phyloP scores from a whole-genome alignment of 148 eudicot species.

The Fagopyrum tataricum region DNA sequence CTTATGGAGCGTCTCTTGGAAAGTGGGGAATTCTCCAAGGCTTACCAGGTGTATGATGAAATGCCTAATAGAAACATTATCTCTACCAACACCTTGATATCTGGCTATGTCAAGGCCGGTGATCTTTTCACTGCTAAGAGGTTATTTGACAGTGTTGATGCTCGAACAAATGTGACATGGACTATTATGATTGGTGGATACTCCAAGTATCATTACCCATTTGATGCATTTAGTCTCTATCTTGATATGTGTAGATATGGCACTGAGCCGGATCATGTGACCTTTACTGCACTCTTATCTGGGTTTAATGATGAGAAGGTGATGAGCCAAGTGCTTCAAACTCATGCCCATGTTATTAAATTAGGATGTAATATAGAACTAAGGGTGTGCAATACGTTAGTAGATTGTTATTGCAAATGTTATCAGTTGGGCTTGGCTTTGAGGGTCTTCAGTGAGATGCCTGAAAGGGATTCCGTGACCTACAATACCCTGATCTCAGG shows the following conservation, averaged over 20 bases:
- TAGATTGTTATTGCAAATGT: conserved; percentile 70
- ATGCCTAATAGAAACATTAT: conserved; percentile 49
- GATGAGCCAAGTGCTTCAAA: conserved; percentile 33
- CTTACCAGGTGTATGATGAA: conserved; percentile 54
- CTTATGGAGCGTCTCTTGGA: conserved; percentile 27
- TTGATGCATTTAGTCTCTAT: conserved; percentile 51
- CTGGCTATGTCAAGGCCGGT: conserved; percentile 52
- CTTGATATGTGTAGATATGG: conserved; percentile 45
- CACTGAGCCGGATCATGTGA: conserved; percentile 50
- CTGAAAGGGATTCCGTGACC: conserved; percentile 49
- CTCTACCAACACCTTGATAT: conserved; percentile 49
- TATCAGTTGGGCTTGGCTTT: conserved; percentile 41
- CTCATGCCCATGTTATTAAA: conserved; percentile 56
- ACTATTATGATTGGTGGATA: conserved; percentile 75
- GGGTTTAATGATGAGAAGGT: conserved; percentile 37
- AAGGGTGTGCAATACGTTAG: conserved; percentile 54
- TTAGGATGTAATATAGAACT: conserved; percentile 33
- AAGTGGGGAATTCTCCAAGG: conserved; percentile 29
- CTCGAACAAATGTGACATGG: conserved; percentile 54
- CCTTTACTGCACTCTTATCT: conserved; percentile 57
- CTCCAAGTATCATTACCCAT: conserved; percentile 29
- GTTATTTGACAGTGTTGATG: conserved; percentile 42
- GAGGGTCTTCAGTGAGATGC: conserved; percentile 39
- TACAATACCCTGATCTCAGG: conserved; percentile 71
- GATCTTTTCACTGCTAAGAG: conserved; percentile 43